Evolutionary conservation across 2,329 filamentous ascomycete species (phyloP).

Genomic region (Kalmusia sp.): DNA sequence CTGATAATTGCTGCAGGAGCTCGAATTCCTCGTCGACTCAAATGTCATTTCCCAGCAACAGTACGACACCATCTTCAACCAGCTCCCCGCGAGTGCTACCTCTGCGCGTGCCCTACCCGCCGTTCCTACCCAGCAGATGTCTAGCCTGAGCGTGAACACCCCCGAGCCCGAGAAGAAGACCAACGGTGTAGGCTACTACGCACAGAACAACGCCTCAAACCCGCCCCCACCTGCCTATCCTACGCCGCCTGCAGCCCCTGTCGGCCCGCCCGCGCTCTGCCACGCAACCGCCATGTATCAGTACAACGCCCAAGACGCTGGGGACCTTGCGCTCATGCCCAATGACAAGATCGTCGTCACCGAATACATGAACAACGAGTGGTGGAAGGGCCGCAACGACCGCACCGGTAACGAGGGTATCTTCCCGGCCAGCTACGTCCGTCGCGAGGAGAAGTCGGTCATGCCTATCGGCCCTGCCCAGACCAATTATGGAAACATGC

Average conservation of each 20-base stretch:
- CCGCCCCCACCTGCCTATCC: conserved; percentile 54
- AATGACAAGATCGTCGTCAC: conserved; percentile 81
- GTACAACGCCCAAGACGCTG: conserved; percentile 80
- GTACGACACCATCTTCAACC: conserved; percentile 75
- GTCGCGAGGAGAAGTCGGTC: conserved; percentile 67
- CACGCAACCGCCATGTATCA: conserved; percentile 83
- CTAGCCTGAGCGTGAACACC: conserved; percentile 41
- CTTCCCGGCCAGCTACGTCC: conserved; percentile 91
- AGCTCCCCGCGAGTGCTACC: conserved; percentile 78
- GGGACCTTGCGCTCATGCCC: conserved; percentile 80
- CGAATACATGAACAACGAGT: conserved; percentile 96
- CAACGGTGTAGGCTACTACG: conserved; percentile 52
- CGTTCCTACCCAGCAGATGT: conserved; percentile 42
- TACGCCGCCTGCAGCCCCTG: conserved; percentile 56
- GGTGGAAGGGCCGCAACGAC: conserved; percentile 91
- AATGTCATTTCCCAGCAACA: conserved; percentile 77
- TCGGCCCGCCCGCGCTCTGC: conserved; percentile 65
- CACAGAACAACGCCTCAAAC: conserved; percentile 46
- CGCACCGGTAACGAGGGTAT: conserved; percentile 87
- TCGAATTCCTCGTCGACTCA: conserved; percentile 86
- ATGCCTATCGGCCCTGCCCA: conserved; percentile 50
- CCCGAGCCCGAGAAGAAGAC: conserved; percentile 43
- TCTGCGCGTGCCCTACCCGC: conserved; percentile 46
- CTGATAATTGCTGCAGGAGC: conserved; percentile 67
- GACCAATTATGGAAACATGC: conserved; percentile 74